Evolutionary conservation across 1,284 basidiomycete species (phyloP).

Genomic region (Ustilago trichophora): DNA sequence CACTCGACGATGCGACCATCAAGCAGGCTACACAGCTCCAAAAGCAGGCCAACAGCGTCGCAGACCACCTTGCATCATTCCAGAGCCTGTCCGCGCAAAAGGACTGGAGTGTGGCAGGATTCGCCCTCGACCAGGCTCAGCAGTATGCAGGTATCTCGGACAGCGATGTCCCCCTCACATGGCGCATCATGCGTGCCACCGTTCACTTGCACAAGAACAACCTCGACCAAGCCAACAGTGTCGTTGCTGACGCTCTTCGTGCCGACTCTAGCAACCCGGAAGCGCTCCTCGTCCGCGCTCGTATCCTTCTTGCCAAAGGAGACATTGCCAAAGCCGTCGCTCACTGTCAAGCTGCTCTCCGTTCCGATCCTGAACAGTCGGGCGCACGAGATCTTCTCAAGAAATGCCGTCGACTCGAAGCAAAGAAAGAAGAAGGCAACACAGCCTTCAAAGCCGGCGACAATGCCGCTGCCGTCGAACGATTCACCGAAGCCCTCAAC

Average conservation of each 20-base stretch:
- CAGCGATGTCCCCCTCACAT: slow-evolving; percentile 41
- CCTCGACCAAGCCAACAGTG: slow-evolving; percentile 51
- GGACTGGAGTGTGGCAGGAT: slow-evolving; percentile 68
- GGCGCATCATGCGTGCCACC: slow-evolving; percentile 46
- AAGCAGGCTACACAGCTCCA: slow-evolving; percentile 48
- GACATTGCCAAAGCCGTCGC: slow-evolving; percentile 77
- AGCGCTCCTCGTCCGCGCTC: slow-evolving; percentile 79
- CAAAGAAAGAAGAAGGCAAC: slow-evolving; percentile 85
- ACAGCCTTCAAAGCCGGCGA: slow-evolving; percentile 76
- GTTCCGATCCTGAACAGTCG: slow-evolving; percentile 80
- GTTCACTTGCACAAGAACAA: slow-evolving; percentile 53
- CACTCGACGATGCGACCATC: slow-evolving; percentile 23
- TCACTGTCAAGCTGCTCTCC: slow-evolving; percentile 78
- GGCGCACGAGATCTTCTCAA: slow-evolving; percentile 77
- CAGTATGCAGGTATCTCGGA: slow-evolving; percentile 40
- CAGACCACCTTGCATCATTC: slow-evolving; percentile 69
- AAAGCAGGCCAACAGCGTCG: slow-evolving; percentile 45
- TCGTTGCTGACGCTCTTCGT: slow-evolving; percentile 77
- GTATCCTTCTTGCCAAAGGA: slow-evolving; percentile 79
- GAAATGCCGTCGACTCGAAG: slow-evolving; percentile 80
- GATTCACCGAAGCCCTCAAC: slow-evolving; percentile 63
- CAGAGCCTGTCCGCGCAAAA: slow-evolving; percentile 74
- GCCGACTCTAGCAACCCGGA: slow-evolving; percentile 79
- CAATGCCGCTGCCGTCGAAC: slow-evolving; percentile 74
- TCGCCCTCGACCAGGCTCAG: slow-evolving; percentile 60